phyloP scores from a whole-genome alignment of 169 alveolate genomes.

The Miamiensis avidus region DNA sequence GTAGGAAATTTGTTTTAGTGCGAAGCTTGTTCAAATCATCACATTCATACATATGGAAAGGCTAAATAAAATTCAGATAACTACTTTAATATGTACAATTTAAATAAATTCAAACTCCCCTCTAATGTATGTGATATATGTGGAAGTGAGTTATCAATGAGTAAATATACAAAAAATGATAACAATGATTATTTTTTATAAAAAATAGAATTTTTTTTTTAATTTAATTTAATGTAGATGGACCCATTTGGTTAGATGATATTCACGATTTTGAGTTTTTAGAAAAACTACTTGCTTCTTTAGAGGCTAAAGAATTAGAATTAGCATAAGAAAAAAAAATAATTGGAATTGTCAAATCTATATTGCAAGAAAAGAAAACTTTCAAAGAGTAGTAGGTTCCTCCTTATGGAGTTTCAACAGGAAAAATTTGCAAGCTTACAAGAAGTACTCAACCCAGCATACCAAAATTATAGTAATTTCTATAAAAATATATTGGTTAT shows the following conservation, averaged over 20 bases:
- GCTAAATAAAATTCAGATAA: constrained; percentile 8
- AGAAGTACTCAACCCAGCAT: constrained; percentile 27
- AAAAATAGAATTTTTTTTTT: too few relatives aligned
- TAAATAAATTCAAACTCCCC: constrained; percentile 20
- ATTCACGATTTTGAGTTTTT: constrained; percentile 26
- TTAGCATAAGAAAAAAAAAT: constrained; percentile 30
- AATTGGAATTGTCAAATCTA: constrained; percentile 25
- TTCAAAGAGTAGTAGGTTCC: background rate
- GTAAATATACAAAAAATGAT: too few relatives aligned
- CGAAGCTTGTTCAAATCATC: constrained; percentile 13
- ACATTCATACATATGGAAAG: constrained; percentile 41
- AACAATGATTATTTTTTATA: too few relatives aligned
- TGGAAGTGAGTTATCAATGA: constrained; percentile 17
- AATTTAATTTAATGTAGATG: constrained; percentile 23
- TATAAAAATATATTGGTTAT: background rate
- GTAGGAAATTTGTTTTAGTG: constrained; percentile 37
- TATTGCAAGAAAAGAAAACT: background rate
- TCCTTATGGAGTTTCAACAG: constrained; percentile 10
- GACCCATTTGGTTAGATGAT: constrained; percentile 45
- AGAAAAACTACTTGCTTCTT: constrained; percentile 1
- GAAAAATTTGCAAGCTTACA: constrained; percentile 5
- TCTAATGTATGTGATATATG: constrained; percentile 31
- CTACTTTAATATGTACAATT: background rate
- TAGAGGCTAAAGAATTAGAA: constrained; percentile 6
- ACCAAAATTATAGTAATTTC: constrained; percentile 30